These are phyloP conservation scores for Bombardia bombarda DNA, from an alignment of 495 filamentous ascomycete species.

Conservation along the genomic window DNA sequence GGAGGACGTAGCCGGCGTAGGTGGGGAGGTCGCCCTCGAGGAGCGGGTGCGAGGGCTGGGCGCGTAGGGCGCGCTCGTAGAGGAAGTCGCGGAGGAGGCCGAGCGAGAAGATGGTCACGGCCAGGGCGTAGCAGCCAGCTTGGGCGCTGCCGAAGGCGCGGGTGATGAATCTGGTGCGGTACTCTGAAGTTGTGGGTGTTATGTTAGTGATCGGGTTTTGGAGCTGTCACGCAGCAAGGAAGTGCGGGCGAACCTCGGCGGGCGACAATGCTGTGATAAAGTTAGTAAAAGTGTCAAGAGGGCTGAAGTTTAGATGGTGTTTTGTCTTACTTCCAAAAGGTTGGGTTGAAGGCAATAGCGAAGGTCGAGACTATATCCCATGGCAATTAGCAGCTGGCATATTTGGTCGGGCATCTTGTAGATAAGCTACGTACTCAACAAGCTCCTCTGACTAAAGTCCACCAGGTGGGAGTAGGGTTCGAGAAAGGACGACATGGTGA, in stretches of 20 bases:
- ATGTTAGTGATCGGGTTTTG: no score
- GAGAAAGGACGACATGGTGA: slow-evolving; percentile 22
- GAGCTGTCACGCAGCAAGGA: no score
- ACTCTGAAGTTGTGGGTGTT: no score
- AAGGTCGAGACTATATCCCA: slow-evolving; percentile 50
- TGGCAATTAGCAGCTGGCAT: slow-evolving; percentile 5
- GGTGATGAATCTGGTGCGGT: slow-evolving; percentile 81
- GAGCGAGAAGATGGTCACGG: slow-evolving; percentile 79
- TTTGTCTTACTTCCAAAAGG: slow-evolving; percentile 76
- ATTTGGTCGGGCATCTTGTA: slow-evolving; percentile 5
- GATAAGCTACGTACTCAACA: slow-evolving; percentile 44
- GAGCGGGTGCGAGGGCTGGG: slow-evolving; percentile 67
- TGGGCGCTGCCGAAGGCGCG: slow-evolving; percentile 76
- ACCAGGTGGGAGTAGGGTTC: slow-evolving; percentile 33
- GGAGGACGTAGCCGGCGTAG: slow-evolving; percentile 56
- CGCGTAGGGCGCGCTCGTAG: slow-evolving; percentile 64
- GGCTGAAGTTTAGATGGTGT: no score
- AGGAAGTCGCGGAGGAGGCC: slow-evolving; percentile 78
- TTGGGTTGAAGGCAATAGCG: slow-evolving; percentile 67
- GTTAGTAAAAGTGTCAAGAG: slow-evolving; percentile 1
- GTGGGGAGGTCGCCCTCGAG: slow-evolving; percentile 46
- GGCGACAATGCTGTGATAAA: slow-evolving; percentile 47
- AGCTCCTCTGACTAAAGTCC: slow-evolving; percentile 57
- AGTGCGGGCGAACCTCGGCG: slow-evolving; percentile 49
- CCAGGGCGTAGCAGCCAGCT: slow-evolving; percentile 83